Base-by-base conservation (phyloP, 768 basidiomycete species). In the Auricularia auricula-judae region DNA sequence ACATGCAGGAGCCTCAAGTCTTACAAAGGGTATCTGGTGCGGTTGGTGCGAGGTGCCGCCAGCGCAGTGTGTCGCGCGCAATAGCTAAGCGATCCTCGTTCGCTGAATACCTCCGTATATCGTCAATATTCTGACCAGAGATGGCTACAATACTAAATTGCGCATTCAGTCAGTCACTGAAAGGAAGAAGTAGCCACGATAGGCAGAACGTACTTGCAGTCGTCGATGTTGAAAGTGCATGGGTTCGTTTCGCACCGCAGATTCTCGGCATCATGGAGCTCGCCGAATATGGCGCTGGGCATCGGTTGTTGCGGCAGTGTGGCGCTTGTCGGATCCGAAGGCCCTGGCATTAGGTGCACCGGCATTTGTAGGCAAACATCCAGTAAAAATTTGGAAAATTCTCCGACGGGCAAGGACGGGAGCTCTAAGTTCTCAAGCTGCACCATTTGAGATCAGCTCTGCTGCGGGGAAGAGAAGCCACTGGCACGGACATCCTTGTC, bases 11-110 rank as follows among this genome's bases (percentile, higher is more conserved):
- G 39, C 39, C 8, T 42, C 36, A 34, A 43, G 44, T 70, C 78
- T 69, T 62, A 80, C 80, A 98, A 3, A 99, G 81, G 1, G 97
- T 99, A 75, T 99, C 97, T 34, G 97, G 97, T 33, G 96, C 96
- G 7, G 97, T 98, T 3, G 97, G 97, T n/a, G 97, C 94, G 73
- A 97, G 85, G 76, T 98, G 96, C 65, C 94, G 80, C 97, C 96
- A 99, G 69, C 81, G 84, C 39, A 99, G 79, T 11, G 93, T 95
- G 51, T 87, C 79, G 70, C 86, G 82, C 10, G 91, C 82, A 66
- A 98, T 80, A 2, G 83, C 82, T 39, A 96, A 72, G 47, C 88
- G 81, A n/a, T 88, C 88, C 64, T 65, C 66, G 5, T 85, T 84
- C 5, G 84, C 81, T 51, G 98, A 78, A 75, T 99, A 99, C 73